A percentile compares a stretch with the other conserved stretches of the same genome.
These are phyloP conservation scores for Globisporangium parvum DNA, from an alignment of 352 stramenopile genomes.

Conservation along the genomic window DNA sequence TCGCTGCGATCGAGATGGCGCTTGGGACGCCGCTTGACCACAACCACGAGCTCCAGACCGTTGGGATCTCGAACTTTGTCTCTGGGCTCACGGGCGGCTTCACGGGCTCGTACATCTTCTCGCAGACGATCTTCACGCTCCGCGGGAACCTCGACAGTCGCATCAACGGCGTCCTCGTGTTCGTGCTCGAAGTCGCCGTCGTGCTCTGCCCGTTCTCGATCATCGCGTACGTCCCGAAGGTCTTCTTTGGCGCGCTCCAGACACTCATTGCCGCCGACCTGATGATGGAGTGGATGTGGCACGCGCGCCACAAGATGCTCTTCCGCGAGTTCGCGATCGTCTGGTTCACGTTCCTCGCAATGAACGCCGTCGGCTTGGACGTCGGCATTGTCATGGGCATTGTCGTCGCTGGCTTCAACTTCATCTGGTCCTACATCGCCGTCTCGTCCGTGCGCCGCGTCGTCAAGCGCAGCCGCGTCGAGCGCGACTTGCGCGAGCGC, in stretches of 20 bases:
- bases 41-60: constrained; percentile 93
- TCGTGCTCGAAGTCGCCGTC: constrained; percentile 65
- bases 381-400: constrained; percentile 94
- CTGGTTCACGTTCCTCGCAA: constrained; percentile 91
- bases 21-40: constrained; percentile 92
- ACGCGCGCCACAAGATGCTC: constrained; percentile 83
- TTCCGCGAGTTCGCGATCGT: constrained; percentile 91
- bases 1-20: constrained; percentile 97
- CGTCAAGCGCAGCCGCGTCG: constrained; percentile 76
- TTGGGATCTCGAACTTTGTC: constrained; percentile 95
- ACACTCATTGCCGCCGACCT: constrained; percentile 96
- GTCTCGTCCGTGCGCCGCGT: constrained; percentile 69
- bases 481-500: constrained; percentile 71
- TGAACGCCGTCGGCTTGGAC: constrained; percentile 93
- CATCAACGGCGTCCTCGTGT: constrained; percentile 67
- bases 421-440: constrained; percentile 79
- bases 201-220: constrained; percentile 91
- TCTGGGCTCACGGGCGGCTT: constrained; percentile 95
- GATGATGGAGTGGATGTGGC: constrained; percentile 95
- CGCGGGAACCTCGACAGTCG: constrained; percentile 71
- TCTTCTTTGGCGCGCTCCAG: constrained; percentile 97
- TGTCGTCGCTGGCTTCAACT: constrained; percentile 84
- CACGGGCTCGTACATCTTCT: constrained; percentile 99
- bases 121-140: constrained; percentile 92
- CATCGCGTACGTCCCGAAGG: constrained; percentile 94